A percentile compares a stretch with the other conserved stretches of the same genome.
Conservation (phyloP, 306 rosid genomes). For the Sindora glabra region DNA sequence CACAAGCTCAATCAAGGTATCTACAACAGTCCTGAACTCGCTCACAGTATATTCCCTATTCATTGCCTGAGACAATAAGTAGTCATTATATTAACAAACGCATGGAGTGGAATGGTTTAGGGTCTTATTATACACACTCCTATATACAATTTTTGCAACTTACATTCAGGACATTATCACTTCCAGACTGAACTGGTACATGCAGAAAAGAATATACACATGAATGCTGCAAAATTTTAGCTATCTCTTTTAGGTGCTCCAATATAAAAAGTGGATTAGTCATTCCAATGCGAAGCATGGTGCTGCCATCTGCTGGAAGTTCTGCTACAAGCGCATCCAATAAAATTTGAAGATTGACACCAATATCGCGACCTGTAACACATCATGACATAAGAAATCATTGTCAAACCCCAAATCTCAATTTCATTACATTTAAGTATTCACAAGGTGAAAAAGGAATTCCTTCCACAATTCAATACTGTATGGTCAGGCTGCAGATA, state of each 20-base stretch:
- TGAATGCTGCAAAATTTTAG: slow-evolving; percentile 77
- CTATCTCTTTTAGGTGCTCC: slow-evolving; percentile 93
- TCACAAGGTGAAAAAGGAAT: neutral
- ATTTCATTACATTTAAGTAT: neutral
- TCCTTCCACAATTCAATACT: neutral
- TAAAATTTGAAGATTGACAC: slow-evolving; percentile 83
- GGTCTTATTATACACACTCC: slow-evolving; percentile 1
- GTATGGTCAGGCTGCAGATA: slow-evolving; percentile 10
- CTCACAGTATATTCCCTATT: slow-evolving; percentile 86
- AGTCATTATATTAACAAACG: slow-evolving; percentile 7
- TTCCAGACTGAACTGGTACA: slow-evolving; percentile 96
- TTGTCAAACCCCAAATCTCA: neutral
- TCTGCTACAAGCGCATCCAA: slow-evolving; percentile 72
- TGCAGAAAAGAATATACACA: slow-evolving; percentile 92
- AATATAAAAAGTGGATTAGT: slow-evolving; percentile 97
- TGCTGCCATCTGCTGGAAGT: slow-evolving; percentile 79
- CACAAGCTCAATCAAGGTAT: slow-evolving; percentile 86
- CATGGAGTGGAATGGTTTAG: neutral
- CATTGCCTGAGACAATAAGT: slow-evolving; percentile 70
- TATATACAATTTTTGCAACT: slow-evolving; percentile 17
- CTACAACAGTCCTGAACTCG: slow-evolving; percentile 94
- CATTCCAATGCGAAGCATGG: slow-evolving; percentile 98
- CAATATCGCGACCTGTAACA: slow-evolving; percentile 89
- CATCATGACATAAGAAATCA: slow-evolving; percentile 13
- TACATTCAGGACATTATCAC: slow-evolving; percentile 71